Percentiles rank a stretch among this genome's conserved stretches.
phyloP scores from a whole-genome alignment of 2,329 filamentous ascomycete genomes.

The Fusarium kyushuense region DNA sequence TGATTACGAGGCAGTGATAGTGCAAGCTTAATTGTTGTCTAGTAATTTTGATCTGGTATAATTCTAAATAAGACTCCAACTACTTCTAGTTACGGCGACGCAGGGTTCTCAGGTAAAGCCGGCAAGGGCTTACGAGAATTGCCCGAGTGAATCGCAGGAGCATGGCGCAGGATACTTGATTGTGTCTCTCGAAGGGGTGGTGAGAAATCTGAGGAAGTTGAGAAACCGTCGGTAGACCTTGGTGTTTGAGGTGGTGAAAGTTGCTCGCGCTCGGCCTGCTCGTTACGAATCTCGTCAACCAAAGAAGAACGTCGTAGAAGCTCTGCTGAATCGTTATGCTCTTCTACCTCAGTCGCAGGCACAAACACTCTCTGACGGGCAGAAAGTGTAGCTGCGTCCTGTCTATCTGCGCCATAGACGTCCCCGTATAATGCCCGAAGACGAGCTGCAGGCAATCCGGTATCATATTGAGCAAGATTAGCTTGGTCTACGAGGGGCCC shows the following conservation, averaged over 20 bases:
- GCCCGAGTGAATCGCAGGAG: constrained; percentile 37
- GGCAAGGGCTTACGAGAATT: constrained; percentile 58
- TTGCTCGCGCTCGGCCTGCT: constrained; percentile 38
- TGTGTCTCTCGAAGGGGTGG: constrained; percentile 28
- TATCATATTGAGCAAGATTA: constrained; percentile 38
- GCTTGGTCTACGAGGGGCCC: constrained; percentile 49
- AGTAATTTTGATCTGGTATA: neutral
- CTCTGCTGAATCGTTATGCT: neutral
- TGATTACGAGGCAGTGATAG: neutral
- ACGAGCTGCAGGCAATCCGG: constrained; percentile 32
- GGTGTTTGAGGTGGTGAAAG: constrained; percentile 48
- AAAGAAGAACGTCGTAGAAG: constrained; percentile 17
- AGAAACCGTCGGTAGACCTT: constrained; percentile 29
- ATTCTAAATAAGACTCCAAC: constrained; percentile 1
- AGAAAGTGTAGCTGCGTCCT: constrained; percentile 6
- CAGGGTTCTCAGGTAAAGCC: constrained; percentile 56
- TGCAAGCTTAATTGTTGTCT: neutral
- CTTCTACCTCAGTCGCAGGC: neutral
- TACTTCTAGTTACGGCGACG: constrained; percentile 35
- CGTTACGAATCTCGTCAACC: constrained; percentile 21
- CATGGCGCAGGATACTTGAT: constrained; percentile 29
- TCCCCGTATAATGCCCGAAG: constrained; percentile 33
- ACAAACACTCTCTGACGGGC: constrained; percentile 30
- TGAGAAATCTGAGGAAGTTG: constrained; percentile 19
- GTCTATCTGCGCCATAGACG: constrained; percentile 18